These are phyloP conservation scores for Psilocybe tampanensis DNA, from an alignment of 768 basidiomycete genomes.

Conservation along the genomic window DNA sequence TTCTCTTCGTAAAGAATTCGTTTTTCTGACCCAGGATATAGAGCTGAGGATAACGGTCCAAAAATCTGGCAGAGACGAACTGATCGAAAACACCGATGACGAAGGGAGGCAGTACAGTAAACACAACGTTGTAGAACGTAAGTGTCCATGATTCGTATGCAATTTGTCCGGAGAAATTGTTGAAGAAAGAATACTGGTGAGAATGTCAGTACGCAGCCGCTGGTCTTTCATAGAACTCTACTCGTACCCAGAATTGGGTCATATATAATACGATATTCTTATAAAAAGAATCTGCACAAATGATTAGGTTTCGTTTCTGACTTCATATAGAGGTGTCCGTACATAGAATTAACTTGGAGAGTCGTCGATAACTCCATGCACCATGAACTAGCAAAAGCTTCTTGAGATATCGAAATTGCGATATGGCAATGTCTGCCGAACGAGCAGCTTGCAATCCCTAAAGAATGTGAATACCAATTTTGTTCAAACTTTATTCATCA, in stretches of 20 bases:
- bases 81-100: constrained; percentile 99
- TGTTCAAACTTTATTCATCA: background rate
- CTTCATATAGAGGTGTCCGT: constrained; percentile 32
- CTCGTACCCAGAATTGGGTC: constrained; percentile 94
- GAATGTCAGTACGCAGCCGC: constrained; percentile 4
- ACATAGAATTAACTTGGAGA: constrained; percentile 97
- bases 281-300: constrained; percentile 86
- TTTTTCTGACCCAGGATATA: constrained; percentile 95
- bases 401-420: constrained; percentile 94
- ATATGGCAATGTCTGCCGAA: constrained; percentile 96
- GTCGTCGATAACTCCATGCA: constrained; percentile 95
- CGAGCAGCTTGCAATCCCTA: constrained; percentile 98
- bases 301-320: constrained; percentile 4
- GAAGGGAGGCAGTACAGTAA: constrained; percentile 93
- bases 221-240: background rate
- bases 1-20: constrained; percentile 86
- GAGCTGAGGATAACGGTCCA: constrained; percentile 96
- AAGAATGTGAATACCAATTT: background rate
- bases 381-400: constrained; percentile 96
- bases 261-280: constrained; percentile 98
- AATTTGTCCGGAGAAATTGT: constrained; percentile 99
- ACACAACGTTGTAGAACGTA: constrained; percentile 94
- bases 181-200: constrained; percentile 94
- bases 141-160: constrained; percentile 99
- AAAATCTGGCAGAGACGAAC: constrained; percentile 94